Conservation (phyloP, 768 basidiomycete species). For the Mycena galopus region DNA sequence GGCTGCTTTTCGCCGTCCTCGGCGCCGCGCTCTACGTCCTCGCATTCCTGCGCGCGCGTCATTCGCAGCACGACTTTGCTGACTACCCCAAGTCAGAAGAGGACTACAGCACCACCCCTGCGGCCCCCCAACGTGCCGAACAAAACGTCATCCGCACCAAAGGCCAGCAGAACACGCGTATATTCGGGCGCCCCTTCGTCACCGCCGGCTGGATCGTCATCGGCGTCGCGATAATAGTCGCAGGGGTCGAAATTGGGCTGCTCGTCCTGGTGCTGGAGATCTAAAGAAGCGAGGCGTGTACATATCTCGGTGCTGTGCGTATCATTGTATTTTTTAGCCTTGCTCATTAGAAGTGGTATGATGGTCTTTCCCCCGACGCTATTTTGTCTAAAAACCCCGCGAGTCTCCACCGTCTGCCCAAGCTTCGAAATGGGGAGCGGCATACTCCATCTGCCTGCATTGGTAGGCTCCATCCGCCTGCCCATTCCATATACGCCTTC, state of each 20-base stretch:
- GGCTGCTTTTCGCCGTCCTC: slow-evolving; percentile 74
- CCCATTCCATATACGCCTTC: no score
- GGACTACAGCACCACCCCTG: background rate
- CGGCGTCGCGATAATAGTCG: slow-evolving; percentile 70
- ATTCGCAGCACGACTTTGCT: slow-evolving; percentile 83
- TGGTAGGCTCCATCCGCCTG: no score
- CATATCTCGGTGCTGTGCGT: no score
- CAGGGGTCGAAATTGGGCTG: slow-evolving; percentile 73
- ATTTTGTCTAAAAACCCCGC: no score
- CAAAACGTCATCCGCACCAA: slow-evolving; percentile 62
- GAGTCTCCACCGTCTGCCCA: no score
- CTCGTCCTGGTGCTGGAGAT: slow-evolving; percentile 71
- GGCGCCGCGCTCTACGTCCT: slow-evolving; percentile 70
- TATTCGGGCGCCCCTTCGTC: slow-evolving; percentile 83
- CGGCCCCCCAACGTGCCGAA: background rate
- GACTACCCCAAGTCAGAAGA: slow-evolving; percentile 61
- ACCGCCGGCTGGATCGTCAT: slow-evolving; percentile 86
- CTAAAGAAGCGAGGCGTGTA: background rate
- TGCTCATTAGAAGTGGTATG: no score
- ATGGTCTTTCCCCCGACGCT: no score
- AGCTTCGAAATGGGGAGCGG: no score
- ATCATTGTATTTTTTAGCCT: no score
- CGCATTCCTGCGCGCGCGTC: slow-evolving; percentile 71
- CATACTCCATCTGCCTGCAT: no score
- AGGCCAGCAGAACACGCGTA: slow-evolving; percentile 70